A percentile compares a stretch with the other conserved stretches of the same genome.
These are phyloP conservation scores for Tetracentron sinense DNA, from an alignment of 164 flowering plant species.

Conservation along the genomic window DNA sequence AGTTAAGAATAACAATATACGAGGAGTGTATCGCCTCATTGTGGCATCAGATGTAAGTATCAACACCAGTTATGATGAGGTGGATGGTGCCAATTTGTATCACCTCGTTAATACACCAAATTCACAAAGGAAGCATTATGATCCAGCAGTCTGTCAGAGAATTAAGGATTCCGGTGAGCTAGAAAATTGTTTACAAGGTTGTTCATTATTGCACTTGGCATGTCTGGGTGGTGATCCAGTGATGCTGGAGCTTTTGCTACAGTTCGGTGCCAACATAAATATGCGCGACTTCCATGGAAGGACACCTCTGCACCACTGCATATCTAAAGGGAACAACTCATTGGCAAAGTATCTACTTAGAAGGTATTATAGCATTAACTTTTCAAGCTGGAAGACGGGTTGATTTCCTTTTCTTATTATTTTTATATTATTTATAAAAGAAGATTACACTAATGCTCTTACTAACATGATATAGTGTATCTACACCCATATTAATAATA, in stretches of 20 bases:
- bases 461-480: too few species aligned
- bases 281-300: slow-evolving; percentile 75
- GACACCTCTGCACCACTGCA: slow-evolving; percentile 91
- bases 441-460: too few species aligned
- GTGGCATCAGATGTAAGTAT: slow-evolving; percentile 45
- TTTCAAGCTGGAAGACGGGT: too few species aligned
- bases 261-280: slow-evolving; percentile 80
- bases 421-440: too few species aligned
- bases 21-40: slow-evolving; percentile 64
- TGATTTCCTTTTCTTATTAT: not conserved
- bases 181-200: slow-evolving; percentile 58
- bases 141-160: slow-evolving; percentile 48
- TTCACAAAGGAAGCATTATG: slow-evolving; percentile 24
- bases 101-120: slow-evolving; percentile 32
- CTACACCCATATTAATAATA: too few species aligned
- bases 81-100: slow-evolving; percentile 22
- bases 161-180: slow-evolving; percentile 42
- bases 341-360: slow-evolving; percentile 73
- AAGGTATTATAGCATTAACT: slow-evolving; percentile 66
- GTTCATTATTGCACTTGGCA: slow-evolving; percentile 84
- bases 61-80: slow-evolving; percentile 59
- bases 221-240: slow-evolving; percentile 52
- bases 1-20: slow-evolving; percentile 52
- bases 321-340: slow-evolving; percentile 47
- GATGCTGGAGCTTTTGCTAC: slow-evolving; percentile 82